Evolutionary conservation across 352 stramenopile genomes (phyloP).

Genomic region (Phytophthora litchii): DNA sequence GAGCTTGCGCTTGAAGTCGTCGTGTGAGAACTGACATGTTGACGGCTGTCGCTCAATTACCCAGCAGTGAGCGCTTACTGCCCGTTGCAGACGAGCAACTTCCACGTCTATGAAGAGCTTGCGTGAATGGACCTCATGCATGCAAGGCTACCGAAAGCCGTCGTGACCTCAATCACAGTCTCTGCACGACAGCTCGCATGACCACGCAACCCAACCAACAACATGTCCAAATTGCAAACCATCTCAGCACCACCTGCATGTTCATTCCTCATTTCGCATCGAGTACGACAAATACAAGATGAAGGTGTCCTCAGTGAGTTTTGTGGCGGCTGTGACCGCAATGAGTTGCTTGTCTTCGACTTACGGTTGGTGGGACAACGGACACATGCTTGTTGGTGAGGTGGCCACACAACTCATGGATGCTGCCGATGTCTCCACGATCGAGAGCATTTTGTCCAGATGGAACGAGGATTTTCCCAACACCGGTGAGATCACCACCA

Average conservation of each 20-base stretch:
- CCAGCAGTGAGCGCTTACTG: conserved; percentile 23
- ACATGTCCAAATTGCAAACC: neutral
- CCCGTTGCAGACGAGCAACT: conserved; percentile 28
- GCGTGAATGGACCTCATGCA: conserved; percentile 26
- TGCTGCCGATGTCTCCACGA: conserved; percentile 42
- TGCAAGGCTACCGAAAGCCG: conserved; percentile 4
- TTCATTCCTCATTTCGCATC: conserved; percentile 18
- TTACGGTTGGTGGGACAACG: conserved; percentile 60
- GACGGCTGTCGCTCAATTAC: conserved; percentile 14
- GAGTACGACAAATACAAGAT: conserved; percentile 18
- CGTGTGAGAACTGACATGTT: conserved; percentile 11
- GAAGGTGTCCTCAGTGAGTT: conserved; percentile 36
- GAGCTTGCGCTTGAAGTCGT: too few species aligned
- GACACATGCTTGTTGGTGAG: conserved; percentile 59
- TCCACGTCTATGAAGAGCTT: conserved; percentile 23
- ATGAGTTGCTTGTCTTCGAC: conserved; percentile 23
- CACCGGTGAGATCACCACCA: conserved; percentile 47
- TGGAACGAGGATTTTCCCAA: conserved; percentile 66
- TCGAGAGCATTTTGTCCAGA: conserved; percentile 43
- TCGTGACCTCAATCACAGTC: conserved; percentile 7
- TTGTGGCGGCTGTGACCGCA: conserved; percentile 6
- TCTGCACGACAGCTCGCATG: conserved; percentile 14
- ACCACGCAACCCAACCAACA: conserved; percentile 9
- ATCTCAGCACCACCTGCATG: neutral
- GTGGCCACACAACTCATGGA: conserved; percentile 55